Percentiles rank a stretch among this genome's conserved stretches.
These are phyloP conservation scores for Colletotrichum eleusines DNA, from an alignment of 2,329 filamentous ascomycete genomes.

Conservation along the genomic window DNA sequence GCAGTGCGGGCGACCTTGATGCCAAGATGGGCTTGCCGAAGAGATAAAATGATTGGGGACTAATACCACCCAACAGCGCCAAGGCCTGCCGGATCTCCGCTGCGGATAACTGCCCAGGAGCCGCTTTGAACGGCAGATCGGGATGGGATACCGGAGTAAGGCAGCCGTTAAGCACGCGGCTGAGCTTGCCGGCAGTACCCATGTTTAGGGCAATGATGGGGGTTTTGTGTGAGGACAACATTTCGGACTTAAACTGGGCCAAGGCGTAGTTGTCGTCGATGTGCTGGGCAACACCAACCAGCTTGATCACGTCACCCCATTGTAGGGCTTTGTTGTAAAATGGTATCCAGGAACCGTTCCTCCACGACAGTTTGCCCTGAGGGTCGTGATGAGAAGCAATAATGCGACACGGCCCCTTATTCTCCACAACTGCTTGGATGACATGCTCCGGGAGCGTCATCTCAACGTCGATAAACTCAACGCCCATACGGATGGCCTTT, in stretches of 20 bases:
- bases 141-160: constrained; percentile 96
- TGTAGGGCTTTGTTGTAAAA: constrained; percentile 92
- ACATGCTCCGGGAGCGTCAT: constrained; percentile 86
- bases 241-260: constrained; percentile 82
- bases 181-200: constrained; percentile 88
- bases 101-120: constrained; percentile 92
- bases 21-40: constrained; percentile 88
- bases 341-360: constrained; percentile 90
- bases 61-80: constrained; percentile 82
- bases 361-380: constrained; percentile 83
- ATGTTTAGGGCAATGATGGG: constrained; percentile 97
- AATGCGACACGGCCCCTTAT: constrained; percentile 80
- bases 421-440: constrained; percentile 74
- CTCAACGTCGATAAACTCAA: constrained; percentile 94
- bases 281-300: constrained; percentile 82
- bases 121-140: constrained; percentile 89
- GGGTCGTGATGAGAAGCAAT: constrained; percentile 98
- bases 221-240: constrained; percentile 78
- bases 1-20: constrained; percentile 88
- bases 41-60: constrained; percentile 82
- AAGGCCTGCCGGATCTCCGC: constrained; percentile 86
- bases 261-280: constrained; percentile 91
- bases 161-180: constrained; percentile 90
- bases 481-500: constrained; percentile 82
- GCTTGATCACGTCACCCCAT: constrained; percentile 93